phyloP scores from a whole-genome alignment of 1,284 basidiomycete species.

The Boletellus deceptivus region DNA sequence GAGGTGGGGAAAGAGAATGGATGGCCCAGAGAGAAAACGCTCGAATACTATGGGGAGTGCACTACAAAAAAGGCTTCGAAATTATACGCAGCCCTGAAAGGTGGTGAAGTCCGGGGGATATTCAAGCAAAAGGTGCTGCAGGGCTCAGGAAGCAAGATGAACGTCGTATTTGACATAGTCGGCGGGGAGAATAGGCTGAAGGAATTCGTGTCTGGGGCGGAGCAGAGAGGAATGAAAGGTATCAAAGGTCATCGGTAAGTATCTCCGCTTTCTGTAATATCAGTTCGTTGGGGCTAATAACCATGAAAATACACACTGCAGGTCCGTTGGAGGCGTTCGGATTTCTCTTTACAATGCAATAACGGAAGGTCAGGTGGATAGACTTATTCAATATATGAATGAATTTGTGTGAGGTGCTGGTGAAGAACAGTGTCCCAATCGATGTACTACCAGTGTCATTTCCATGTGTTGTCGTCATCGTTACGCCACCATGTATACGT shows the following conservation, averaged over 20 bases:
- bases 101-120: slow-evolving; percentile 69
- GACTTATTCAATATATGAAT: slow-evolving; percentile 58
- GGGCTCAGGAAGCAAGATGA: slow-evolving; percentile 88
- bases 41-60: slow-evolving; percentile 63
- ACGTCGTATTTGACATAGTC: slow-evolving; percentile 79
- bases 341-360: slow-evolving; percentile 96
- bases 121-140: slow-evolving; percentile 68
- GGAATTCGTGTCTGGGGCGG: slow-evolving; percentile 77
- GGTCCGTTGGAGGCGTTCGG: slow-evolving; percentile 80
- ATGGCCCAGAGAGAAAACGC: slow-evolving; percentile 53
- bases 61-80: slow-evolving; percentile 75
- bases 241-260: slow-evolving; percentile 89
- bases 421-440: neutral
- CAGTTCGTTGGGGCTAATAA: slow-evolving; percentile 2
- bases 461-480: no score
- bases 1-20: slow-evolving; percentile 28
- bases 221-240: slow-evolving; percentile 75
- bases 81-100: slow-evolving; percentile 70
- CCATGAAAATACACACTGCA: slow-evolving; percentile 20
- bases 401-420: slow-evolving; percentile 42
- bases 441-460: no score
- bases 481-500: no score
- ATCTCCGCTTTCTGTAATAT: slow-evolving; percentile 6
- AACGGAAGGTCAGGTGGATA: slow-evolving; percentile 72
- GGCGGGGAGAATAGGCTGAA: slow-evolving; percentile 69